Evolutionary conservation across 2,329 filamentous ascomycete genomes (phyloP).

Genomic region (Hypoxylon sp.): DNA sequence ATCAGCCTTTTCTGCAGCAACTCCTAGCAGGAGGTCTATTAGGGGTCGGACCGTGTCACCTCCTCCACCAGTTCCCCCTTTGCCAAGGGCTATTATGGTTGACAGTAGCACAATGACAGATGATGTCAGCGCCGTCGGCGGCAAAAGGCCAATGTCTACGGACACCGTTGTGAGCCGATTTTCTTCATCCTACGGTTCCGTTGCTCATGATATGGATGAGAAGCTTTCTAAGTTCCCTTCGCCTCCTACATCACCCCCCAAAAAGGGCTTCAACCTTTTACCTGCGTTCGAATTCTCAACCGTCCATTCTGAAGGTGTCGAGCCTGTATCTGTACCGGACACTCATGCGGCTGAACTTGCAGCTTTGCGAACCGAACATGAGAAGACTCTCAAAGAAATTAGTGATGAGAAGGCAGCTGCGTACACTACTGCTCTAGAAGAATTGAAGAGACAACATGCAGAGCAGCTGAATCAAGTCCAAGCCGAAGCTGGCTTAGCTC

Average conservation of each 20-base stretch:
- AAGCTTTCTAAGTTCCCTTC: conserved; percentile 69
- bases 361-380: conserved; percentile 51
- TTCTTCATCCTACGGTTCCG: conserved; percentile 68
- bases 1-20: conserved; percentile 68
- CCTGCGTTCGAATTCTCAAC: conserved; percentile 61
- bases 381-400: conserved; percentile 47
- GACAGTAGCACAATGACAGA: conserved; percentile 75
- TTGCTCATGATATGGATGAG: conserved; percentile 67
- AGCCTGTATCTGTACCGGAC: conserved; percentile 50
- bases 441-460: conserved; percentile 46
- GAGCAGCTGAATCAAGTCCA: conserved; percentile 40
- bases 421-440: conserved; percentile 47
- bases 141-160: conserved; percentile 59
- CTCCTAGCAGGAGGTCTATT: conserved; percentile 67
- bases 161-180: conserved; percentile 62
- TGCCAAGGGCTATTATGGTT: conserved; percentile 70
- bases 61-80: conserved; percentile 63
- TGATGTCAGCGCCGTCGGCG: conserved; percentile 58
- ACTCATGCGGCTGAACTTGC: conserved; percentile 56
- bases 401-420: conserved; percentile 48
- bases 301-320: conserved; percentile 62
- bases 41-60: conserved; percentile 61
- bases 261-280: conserved; percentile 51
- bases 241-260: conserved; percentile 62
- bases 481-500: conserved; percentile 38